phyloP scores from a whole-genome alignment of 257 asterid species.

The Jacaranda copaia region DNA sequence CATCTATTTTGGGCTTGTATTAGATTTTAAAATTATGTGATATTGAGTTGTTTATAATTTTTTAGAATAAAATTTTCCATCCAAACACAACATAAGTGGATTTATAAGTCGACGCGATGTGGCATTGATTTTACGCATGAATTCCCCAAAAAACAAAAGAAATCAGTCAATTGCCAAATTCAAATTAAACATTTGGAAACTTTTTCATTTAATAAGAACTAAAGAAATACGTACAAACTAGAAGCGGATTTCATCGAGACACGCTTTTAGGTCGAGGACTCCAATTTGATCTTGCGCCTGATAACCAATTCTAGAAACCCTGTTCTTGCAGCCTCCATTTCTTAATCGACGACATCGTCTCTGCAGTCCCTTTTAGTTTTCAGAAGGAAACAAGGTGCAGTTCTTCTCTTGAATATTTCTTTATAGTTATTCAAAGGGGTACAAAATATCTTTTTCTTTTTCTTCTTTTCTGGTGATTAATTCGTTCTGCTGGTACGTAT shows the following conservation, averaged over 20 bases:
- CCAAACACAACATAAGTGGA: too few species aligned
- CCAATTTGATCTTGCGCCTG: neutral
- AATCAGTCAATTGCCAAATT: neutral
- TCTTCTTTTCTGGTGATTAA: neutral
- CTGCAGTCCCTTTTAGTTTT: neutral
- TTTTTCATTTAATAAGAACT: neutral
- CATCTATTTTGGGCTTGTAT: too few species aligned
- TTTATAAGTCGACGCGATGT: too few species aligned
- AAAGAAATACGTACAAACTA: neutral
- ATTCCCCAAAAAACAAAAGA: neutral
- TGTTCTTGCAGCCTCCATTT: neutral
- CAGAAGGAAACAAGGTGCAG: neutral
- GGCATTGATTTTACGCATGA: too few species aligned
- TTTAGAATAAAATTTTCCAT: too few species aligned
- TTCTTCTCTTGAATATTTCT: neutral
- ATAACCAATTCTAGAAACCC: neutral
- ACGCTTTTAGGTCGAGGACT: conserved; percentile 12
- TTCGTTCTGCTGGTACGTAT: neutral
- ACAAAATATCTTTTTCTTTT: neutral
- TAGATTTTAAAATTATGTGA: too few species aligned
- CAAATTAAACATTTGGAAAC: neutral
- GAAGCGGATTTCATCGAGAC: neutral
- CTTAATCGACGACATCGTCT: neutral
- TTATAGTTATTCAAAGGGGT: neutral
- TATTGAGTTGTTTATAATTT: too few species aligned